phyloP scores from a whole-genome alignment of 2,329 filamentous ascomycete genomes.

The Ophiosphaerella herpotricha region DNA sequence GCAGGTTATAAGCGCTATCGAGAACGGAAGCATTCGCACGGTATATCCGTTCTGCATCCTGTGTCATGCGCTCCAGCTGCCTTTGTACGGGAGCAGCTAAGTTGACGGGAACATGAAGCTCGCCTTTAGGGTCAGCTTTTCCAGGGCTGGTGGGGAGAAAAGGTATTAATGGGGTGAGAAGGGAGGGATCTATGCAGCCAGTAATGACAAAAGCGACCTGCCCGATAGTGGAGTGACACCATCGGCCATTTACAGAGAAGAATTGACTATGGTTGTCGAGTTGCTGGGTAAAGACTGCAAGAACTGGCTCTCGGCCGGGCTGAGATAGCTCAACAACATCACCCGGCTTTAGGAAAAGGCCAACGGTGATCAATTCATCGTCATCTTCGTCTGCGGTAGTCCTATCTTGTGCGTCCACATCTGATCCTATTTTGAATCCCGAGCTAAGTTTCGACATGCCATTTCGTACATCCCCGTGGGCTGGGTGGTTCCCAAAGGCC shows the following conservation, averaged over 20 bases:
- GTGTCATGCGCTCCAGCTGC: constrained; percentile 51
- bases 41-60: constrained; percentile 54
- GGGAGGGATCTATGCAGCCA: constrained; percentile 51
- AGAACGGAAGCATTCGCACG: constrained; percentile 51
- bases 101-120: constrained; percentile 51
- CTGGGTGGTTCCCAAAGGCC: constrained; percentile 39
- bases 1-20: constrained; percentile 54
- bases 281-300: constrained; percentile 56
- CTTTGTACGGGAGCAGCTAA: constrained; percentile 52
- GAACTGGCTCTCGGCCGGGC: constrained; percentile 45
- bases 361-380: constrained; percentile 41
- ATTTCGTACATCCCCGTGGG: constrained; percentile 29
- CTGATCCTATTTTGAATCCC: constrained; percentile 29
- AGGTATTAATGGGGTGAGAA: constrained; percentile 54
- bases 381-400: constrained; percentile 28
- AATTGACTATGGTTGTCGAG: constrained; percentile 51
- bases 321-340: constrained; percentile 55
- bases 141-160: constrained; percentile 54
- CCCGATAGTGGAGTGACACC: constrained; percentile 47
- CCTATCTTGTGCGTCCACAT: constrained; percentile 24
- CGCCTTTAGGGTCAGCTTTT: constrained; percentile 28
- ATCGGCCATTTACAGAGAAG: constrained; percentile 56
- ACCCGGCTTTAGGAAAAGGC: constrained; percentile 48
- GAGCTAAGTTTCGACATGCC: constrained; percentile 26
- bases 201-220: constrained; percentile 56